Conservation (phyloP, 2,329 filamentous ascomycete species). For the Rhexocercosporidium sp. region DNA sequence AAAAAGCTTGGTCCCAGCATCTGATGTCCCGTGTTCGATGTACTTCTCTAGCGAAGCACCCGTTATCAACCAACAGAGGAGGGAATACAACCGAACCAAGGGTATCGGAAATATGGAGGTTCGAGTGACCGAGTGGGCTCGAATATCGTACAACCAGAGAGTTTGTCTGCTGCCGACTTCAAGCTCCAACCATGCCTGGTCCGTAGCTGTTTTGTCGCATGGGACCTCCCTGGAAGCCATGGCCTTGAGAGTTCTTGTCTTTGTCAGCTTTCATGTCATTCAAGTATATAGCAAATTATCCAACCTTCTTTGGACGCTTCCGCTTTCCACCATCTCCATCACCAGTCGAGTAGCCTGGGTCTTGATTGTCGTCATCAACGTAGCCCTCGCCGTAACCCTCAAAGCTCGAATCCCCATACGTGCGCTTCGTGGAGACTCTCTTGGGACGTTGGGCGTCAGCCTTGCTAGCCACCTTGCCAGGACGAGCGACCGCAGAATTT, state of each 20-base stretch:
- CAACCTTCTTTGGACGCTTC: slow-evolving; percentile 71
- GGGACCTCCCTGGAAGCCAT: slow-evolving; percentile 34
- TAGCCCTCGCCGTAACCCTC: slow-evolving; percentile 77
- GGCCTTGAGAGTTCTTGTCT: slow-evolving; percentile 34
- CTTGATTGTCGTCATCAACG: slow-evolving; percentile 68
- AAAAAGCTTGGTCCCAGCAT: neutral
- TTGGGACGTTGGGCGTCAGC: slow-evolving; percentile 57
- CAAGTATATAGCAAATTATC: slow-evolving; percentile 33
- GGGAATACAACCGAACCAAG: neutral
- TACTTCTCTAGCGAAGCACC: slow-evolving; percentile 1
- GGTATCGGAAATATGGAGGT: neutral
- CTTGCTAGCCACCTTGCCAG: slow-evolving; percentile 24
- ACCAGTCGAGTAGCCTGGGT: slow-evolving; percentile 71
- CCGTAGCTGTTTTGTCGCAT: slow-evolving; percentile 53
- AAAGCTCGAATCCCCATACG: slow-evolving; percentile 76
- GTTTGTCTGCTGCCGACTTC: neutral
- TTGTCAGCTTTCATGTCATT: slow-evolving; percentile 34
- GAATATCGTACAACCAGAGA: slow-evolving; percentile 12
- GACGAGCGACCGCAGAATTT: slow-evolving; percentile 20
- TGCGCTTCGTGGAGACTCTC: slow-evolving; percentile 72
- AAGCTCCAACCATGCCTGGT: slow-evolving; percentile 48
- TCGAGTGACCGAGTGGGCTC: slow-evolving; percentile 1
- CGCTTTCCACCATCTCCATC: slow-evolving; percentile 66
- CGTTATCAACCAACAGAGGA: neutral
- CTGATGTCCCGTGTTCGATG: neutral